A percentile compares a stretch with the other conserved stretches of the same genome.
phyloP scores from a whole-genome alignment of 495 filamentous ascomycete genomes.

The Patellaria atrata region DNA sequence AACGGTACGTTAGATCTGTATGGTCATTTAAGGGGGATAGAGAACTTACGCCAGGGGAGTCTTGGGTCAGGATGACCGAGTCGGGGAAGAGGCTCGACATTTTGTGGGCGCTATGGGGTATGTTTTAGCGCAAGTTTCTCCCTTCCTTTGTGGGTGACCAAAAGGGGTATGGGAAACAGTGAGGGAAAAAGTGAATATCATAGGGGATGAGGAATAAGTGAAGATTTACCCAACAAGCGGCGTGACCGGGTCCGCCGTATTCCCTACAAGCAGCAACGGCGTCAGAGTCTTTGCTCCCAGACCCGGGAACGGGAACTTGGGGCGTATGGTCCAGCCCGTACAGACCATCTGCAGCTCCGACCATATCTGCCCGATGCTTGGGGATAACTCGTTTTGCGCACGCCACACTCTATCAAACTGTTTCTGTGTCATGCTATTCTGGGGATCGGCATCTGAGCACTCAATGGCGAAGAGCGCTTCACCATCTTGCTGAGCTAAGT shows the following conservation, averaged over 20 bases:
- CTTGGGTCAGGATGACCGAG: constrained; percentile 39
- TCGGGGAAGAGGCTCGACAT: constrained; percentile 38
- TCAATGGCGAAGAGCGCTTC: constrained; percentile 42
- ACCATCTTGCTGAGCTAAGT: constrained; percentile 2
- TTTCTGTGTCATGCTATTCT: constrained; percentile 27
- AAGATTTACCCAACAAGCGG: too few relatives aligned
- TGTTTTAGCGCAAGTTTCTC: too few relatives aligned
- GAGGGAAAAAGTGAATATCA: too few relatives aligned
- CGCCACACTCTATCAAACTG: constrained; percentile 35
- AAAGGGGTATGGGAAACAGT: too few relatives aligned
- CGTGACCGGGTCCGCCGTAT: constrained; percentile 42
- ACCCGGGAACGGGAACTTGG: constrained; percentile 42
- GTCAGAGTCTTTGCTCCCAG: constrained; percentile 35
- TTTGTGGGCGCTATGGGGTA: constrained; percentile 32
- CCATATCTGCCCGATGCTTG: constrained; percentile 43
- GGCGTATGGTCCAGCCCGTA: constrained; percentile 37
- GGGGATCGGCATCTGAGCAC: constrained; percentile 44
- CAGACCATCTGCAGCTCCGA: constrained; percentile 35
- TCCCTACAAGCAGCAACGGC: constrained; percentile 41
- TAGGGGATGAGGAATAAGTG: too few relatives aligned
- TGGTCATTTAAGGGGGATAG: neutral
- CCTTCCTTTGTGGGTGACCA: too few relatives aligned
- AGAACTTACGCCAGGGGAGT: constrained; percentile 33
- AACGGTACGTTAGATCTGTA: neutral
- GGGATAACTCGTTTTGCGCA: constrained; percentile 33